A percentile compares a stretch with the other conserved stretches of the same genome.
Evolutionary conservation across 257 asterid species (phyloP).

Genomic region (Nicotiana obtusifolia): DNA sequence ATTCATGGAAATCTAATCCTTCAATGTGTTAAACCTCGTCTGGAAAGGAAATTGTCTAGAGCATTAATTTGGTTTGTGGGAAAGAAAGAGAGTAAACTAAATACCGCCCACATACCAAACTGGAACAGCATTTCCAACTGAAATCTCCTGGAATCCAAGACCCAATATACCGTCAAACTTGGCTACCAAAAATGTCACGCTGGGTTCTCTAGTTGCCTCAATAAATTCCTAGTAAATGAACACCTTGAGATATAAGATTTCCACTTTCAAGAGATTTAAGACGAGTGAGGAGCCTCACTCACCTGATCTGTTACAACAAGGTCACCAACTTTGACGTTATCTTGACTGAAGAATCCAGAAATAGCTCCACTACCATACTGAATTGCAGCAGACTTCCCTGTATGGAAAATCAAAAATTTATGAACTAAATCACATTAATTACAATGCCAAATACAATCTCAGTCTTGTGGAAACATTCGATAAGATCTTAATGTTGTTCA

Average conservation of each 20-base stretch:
- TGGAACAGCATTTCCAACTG: constrained; percentile 65
- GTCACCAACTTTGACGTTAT: constrained; percentile 71
- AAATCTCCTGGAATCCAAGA: constrained; percentile 74
- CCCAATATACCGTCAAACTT: constrained; percentile 74
- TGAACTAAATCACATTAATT: neutral
- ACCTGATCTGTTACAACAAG: constrained; percentile 77
- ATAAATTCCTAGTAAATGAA: constrained; percentile 48
- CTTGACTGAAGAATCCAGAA: constrained; percentile 88
- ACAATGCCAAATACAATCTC: too few relatives aligned
- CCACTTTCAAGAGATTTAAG: neutral
- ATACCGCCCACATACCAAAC: constrained; percentile 46
- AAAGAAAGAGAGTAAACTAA: constrained; percentile 17
- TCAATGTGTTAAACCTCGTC: neutral
- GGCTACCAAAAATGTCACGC: constrained; percentile 67
- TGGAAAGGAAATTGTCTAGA: neutral
- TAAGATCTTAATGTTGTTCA: neutral
- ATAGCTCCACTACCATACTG: constrained; percentile 93
- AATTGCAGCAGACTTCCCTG: constrained; percentile 89
- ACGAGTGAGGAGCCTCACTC: neutral
- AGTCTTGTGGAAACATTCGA: neutral
- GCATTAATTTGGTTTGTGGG: neutral
- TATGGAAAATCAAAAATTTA: neutral
- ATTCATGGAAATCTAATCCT: neutral
- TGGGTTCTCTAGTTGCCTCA: constrained; percentile 68
- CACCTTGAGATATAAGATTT: constrained; percentile 19